phyloP scores from a whole-genome alignment of 768 basidiomycete genomes.

The Guyanaporus albipodus region DNA sequence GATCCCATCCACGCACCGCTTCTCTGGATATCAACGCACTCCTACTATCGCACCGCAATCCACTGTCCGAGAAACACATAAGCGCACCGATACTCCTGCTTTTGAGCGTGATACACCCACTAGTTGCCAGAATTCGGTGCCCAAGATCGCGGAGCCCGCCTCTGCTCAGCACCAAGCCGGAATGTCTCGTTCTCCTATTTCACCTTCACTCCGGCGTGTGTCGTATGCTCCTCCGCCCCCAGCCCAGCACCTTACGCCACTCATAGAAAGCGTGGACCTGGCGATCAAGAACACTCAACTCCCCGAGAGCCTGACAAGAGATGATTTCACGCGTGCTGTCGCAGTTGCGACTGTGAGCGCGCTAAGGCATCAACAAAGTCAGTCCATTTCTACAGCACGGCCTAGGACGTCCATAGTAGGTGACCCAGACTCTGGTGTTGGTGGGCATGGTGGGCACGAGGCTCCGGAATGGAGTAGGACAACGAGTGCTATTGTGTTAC shows the following conservation, averaged over 20 bases:
- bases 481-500: conserved; percentile 83
- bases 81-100: conserved; percentile 41
- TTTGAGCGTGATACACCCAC: conserved; percentile 32
- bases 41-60: conserved; percentile 8
- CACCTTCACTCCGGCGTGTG: conserved; percentile 49
- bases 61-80: conserved; percentile 31
- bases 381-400: conserved; percentile 45
- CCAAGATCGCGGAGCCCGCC: conserved; percentile 26
- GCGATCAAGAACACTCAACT: conserved; percentile 60
- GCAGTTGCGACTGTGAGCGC: conserved; percentile 93
- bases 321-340: conserved; percentile 91
- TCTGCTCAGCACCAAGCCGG: conserved; percentile 16
- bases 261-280: conserved; percentile 75
- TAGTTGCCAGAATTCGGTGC: conserved; percentile 37
- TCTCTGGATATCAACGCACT: conserved; percentile 63
- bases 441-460: conserved; percentile 81
- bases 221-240: conserved; percentile 48
- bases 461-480: conserved; percentile 94
- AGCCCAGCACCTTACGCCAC: conserved; percentile 49
- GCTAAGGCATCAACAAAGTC: conserved; percentile 73
- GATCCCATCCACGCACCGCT: conserved; percentile 46
- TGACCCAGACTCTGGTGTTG: conserved; percentile 43
- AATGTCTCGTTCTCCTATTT: conserved; percentile 28
- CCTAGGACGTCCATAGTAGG: conserved; percentile 38
- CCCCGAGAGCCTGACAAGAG: conserved; percentile 67